Evolutionary conservation across 2,329 filamentous ascomycete species (phyloP).

Genomic region (Sclerotinia trifoliorum): DNA sequence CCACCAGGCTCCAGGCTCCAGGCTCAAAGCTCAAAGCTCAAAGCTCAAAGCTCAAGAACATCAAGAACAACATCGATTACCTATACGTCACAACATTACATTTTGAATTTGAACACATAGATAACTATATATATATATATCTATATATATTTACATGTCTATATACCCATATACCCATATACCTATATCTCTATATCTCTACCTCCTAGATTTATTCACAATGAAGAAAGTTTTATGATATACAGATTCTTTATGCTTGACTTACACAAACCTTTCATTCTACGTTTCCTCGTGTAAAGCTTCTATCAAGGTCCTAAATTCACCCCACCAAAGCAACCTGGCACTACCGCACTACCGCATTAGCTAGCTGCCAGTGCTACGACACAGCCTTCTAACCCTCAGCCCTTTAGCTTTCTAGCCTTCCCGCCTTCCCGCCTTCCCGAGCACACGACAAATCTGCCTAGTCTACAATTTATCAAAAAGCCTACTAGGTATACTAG

Average conservation of each 20-base stretch:
- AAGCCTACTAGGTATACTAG: neutral
- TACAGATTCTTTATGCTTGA: neutral
- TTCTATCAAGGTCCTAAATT: neutral
- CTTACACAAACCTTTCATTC: no score
- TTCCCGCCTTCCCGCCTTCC: slow-evolving; percentile 13
- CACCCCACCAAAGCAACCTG: slow-evolving; percentile 6
- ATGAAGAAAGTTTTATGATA: no score
- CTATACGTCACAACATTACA: no score
- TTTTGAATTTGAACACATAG: no score
- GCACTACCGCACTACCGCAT: neutral
- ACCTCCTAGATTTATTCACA: no score
- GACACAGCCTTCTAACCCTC: neutral
- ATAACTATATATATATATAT: no score
- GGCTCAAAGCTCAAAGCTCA: no score
- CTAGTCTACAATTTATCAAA: neutral
- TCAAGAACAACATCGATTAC: no score
- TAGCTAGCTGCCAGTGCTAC: slow-evolving; percentile 5
- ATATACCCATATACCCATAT: no score
- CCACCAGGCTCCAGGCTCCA: neutral
- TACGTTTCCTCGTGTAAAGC: neutral
- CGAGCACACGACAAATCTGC: slow-evolving; percentile 18
- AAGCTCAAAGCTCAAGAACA: no score
- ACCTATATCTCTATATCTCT: no score
- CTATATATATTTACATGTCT: no score
- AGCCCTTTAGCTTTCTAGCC: neutral